A percentile compares a stretch with the other conserved stretches of the same genome.
Conservation (phyloP, 2,329 filamentous ascomycete species). For the Cytospora piceae region DNA sequence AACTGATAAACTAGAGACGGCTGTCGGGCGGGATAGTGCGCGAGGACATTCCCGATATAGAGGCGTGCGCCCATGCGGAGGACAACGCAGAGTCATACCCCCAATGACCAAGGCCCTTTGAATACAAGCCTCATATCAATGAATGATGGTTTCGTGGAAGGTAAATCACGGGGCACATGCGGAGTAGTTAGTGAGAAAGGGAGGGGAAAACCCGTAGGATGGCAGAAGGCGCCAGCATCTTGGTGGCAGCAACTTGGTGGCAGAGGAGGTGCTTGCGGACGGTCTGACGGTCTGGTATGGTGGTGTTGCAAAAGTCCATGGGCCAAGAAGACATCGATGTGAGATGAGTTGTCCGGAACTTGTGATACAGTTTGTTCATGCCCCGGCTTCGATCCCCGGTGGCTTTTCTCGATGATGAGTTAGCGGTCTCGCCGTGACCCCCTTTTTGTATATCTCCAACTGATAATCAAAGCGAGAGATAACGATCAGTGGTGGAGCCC, state of each 20-base stretch:
- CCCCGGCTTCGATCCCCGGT: constrained; percentile 14
- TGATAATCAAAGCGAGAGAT: constrained; percentile 16
- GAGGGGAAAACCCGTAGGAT: not conserved
- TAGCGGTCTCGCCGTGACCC: not conserved
- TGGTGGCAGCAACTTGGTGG: not conserved
- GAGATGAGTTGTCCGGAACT: not conserved
- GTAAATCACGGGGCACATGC: not conserved
- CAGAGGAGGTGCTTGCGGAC: not conserved
- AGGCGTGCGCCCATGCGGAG: constrained; percentile 23
- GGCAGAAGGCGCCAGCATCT: no score
- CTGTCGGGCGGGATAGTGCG: constrained; percentile 29
- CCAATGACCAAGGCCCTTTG: not conserved
- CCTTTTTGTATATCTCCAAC: constrained; percentile 16
- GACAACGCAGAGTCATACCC: constrained; percentile 8
- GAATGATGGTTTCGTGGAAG: not conserved
- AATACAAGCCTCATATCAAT: not conserved
- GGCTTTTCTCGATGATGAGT: not conserved
- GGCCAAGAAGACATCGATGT: not conserved
- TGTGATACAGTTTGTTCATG: not conserved
- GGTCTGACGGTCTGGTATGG: not conserved
- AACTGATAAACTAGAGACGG: constrained; percentile 20
- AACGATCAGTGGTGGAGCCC: constrained; percentile 16
- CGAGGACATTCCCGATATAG: constrained; percentile 29
- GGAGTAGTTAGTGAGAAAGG: not conserved
- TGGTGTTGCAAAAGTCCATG: not conserved